These are phyloP conservation scores for Odontarrhena argentea DNA, from an alignment of 345 rosid genomes.

Conservation along the genomic window DNA sequence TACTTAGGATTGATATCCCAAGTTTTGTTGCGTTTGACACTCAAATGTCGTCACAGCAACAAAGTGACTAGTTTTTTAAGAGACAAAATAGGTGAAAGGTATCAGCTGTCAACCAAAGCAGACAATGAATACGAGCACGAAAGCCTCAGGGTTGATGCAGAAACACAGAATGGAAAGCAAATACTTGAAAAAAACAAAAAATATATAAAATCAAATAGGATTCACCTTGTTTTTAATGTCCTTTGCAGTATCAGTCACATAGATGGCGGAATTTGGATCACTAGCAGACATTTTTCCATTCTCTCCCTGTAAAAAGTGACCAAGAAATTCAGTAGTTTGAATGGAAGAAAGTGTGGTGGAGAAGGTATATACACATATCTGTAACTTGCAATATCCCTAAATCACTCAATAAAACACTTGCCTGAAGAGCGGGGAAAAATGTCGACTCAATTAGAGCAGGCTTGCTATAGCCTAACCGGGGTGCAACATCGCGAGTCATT, in stretches of 20 bases:
- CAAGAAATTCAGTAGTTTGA: constrained; percentile 5
- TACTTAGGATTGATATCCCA: background rate
- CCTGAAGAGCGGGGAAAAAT: constrained; percentile 88
- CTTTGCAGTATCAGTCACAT: constrained; percentile 84
- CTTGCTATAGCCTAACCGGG: constrained; percentile 89
- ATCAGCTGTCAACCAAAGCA: background rate
- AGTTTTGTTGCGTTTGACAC: background rate
- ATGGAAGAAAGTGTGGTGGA: background rate
- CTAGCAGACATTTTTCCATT: constrained; percentile 97
- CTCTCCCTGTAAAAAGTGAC: constrained; percentile 66
- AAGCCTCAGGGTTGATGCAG: background rate
- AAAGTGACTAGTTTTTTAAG: constrained; percentile 14
- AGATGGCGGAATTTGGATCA: constrained; percentile 94
- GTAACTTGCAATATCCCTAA: background rate
- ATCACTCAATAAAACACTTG: constrained; percentile 31
- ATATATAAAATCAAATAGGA: too few species aligned
- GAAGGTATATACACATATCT: constrained; percentile 19
- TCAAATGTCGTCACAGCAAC: background rate
- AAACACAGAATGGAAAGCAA: background rate
- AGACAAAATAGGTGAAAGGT: background rate
- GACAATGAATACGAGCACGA: background rate
- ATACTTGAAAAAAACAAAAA: too few species aligned
- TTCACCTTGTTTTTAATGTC: constrained; percentile 77
- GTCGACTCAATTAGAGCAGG: constrained; percentile 85
- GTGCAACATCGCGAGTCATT: constrained; percentile 98